Evolutionary conservation across 2,329 filamentous ascomycete species (phyloP).

Genomic region (Venturia asperata): DNA sequence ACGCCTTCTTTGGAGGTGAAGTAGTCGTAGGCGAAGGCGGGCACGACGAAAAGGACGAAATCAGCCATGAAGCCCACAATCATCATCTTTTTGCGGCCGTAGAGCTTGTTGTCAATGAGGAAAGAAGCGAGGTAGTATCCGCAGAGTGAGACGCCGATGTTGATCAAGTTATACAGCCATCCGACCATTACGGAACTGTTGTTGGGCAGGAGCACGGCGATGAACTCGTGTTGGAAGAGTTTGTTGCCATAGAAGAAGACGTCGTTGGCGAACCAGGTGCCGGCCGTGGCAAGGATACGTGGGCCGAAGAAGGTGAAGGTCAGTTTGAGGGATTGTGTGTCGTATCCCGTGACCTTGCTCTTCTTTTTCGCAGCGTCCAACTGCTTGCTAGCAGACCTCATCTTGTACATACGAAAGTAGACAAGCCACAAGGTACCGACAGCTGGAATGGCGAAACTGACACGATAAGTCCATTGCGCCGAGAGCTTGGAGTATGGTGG

Average conservation of each 20-base stretch:
- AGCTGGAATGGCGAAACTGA: slow-evolving; percentile 87
- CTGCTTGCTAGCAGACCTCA: slow-evolving; percentile 80
- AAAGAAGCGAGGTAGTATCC: slow-evolving; percentile 89
- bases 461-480: slow-evolving; percentile 82
- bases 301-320: slow-evolving; percentile 79
- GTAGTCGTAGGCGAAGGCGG: slow-evolving; percentile 80
- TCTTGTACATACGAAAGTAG: slow-evolving; percentile 94
- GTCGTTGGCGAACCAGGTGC: slow-evolving; percentile 92
- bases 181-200: slow-evolving; percentile 69
- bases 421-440: slow-evolving; percentile 88
- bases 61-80: slow-evolving; percentile 87
- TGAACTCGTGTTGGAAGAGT: slow-evolving; percentile 90
- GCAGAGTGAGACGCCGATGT: slow-evolving; percentile 74
- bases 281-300: slow-evolving; percentile 77
- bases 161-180: slow-evolving; percentile 91
- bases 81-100: slow-evolving; percentile 94
- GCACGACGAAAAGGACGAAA: slow-evolving; percentile 89
- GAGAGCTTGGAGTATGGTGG: slow-evolving; percentile 71
- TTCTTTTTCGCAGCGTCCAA: slow-evolving; percentile 78
- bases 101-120: slow-evolving; percentile 91
- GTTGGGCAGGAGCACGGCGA: slow-evolving; percentile 65
- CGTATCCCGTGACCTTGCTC: slow-evolving; percentile 82
- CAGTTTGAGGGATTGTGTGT: slow-evolving; percentile 70
- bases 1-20: slow-evolving; percentile 67
- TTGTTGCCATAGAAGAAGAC: slow-evolving; percentile 99